Evolutionary conservation across 139 green algal genomes (phyloP).

Genomic region (Yamagishiella unicocca): DNA sequence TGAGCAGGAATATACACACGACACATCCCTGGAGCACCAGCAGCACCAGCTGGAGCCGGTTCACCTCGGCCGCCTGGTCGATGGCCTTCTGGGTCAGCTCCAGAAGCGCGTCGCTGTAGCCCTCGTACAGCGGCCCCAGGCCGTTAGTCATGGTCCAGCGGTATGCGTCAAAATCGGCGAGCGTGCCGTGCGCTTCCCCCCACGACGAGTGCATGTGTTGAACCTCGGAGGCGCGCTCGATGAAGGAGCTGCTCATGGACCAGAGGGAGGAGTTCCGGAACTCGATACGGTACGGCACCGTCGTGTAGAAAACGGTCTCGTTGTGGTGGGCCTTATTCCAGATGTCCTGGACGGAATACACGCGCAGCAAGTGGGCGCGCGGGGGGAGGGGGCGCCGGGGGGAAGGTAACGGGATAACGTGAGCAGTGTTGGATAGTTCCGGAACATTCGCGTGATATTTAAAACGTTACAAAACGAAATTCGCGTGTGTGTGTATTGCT

Average conservation of each 20-base stretch:
- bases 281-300: background rate
- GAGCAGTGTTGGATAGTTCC: no score
- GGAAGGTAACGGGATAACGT: no score
- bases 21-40: slow-evolving; percentile 34
- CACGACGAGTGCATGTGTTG: slow-evolving; percentile 24
- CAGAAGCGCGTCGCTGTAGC: slow-evolving; percentile 28
- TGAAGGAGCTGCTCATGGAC: slow-evolving; percentile 2
- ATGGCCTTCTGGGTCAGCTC: slow-evolving; percentile 8
- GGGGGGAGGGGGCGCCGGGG: no score
- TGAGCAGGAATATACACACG: slow-evolving; percentile 11
- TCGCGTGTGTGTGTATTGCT: no score
- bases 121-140: background rate
- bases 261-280: slow-evolving; percentile 25
- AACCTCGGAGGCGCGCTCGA: slow-evolving; percentile 23
- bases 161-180: slow-evolving; percentile 18
- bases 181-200: background rate
- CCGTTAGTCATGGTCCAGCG: slow-evolving; percentile 34
- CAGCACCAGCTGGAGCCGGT: slow-evolving; percentile 34
- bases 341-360: no score
- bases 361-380: no score
- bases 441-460: no score
- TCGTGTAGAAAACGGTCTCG: slow-evolving; percentile 33
- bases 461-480: no score
- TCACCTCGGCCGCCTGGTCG: background rate
- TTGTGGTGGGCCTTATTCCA: slow-evolving; percentile 34